Evolutionary conservation across 441 rosid species (phyloP).

Genomic region (Francoa sonchifolia): DNA sequence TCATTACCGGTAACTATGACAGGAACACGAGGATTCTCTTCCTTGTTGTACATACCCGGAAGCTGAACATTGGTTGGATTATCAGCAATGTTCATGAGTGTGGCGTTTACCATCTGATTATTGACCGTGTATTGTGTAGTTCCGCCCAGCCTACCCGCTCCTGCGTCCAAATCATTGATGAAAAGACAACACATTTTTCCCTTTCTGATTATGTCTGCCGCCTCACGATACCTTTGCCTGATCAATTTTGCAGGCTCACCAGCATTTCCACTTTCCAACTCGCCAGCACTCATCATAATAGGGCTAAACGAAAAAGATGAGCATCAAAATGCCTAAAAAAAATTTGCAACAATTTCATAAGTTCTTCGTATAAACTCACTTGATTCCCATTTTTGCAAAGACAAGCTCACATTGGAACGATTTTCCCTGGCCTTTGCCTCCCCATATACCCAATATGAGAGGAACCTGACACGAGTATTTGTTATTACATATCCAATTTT

Average conservation of each 20-base stretch:
- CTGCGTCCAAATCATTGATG: conserved; percentile 97
- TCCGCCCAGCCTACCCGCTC: conserved; percentile 92
- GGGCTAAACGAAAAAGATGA: conserved; percentile 67
- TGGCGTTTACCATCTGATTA: conserved; percentile 97
- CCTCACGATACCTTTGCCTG: conserved; percentile 98
- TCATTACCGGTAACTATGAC: conserved; percentile 87
- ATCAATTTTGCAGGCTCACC: conserved; percentile 94
- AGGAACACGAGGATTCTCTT: conserved; percentile 79
- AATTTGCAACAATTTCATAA: too few relatives aligned
- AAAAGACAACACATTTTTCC: conserved; percentile 94
- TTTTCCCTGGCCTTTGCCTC: conserved; percentile 32
- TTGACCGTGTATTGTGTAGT: conserved; percentile 97
- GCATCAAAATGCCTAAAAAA: too few relatives aligned
- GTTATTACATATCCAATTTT: neutral
- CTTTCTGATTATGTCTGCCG: conserved; percentile 83
- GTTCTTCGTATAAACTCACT: conserved; percentile 17
- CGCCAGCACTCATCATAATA: conserved; percentile 99
- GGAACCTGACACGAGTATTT: conserved; percentile 15
- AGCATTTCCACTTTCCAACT: conserved; percentile 90
- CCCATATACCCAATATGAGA: conserved; percentile 29
- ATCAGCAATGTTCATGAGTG: conserved; percentile 98
- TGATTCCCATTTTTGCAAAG: conserved; percentile 28
- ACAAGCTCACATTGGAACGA: conserved; percentile 31
- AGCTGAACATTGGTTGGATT: conserved; percentile 88
- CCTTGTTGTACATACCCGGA: conserved; percentile 96